A percentile compares a stretch with the other conserved stretches of the same genome.
phyloP scores from a whole-genome alignment of 2,329 filamentous ascomycete genomes.

The Aspergillus sp. region DNA sequence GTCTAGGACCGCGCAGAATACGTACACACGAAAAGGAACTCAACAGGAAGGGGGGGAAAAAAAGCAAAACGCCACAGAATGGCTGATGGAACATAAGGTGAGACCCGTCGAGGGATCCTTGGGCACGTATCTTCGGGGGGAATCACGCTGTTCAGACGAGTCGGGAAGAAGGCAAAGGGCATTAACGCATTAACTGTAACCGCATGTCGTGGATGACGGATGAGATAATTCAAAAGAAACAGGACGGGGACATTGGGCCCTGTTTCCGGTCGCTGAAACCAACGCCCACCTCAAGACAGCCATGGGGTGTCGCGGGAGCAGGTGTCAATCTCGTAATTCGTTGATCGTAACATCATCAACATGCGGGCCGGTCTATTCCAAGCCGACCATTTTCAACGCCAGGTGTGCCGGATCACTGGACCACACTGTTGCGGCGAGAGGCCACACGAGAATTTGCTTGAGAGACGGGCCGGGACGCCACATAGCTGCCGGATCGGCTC shows the following conservation, averaged over 20 bases:
- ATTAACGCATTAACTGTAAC: too few species aligned
- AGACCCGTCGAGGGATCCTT: too few species aligned
- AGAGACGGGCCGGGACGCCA: constrained; percentile 31
- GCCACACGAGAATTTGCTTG: constrained; percentile 28
- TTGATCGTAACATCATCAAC: not conserved
- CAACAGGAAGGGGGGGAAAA: not conserved
- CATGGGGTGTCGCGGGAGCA: too few species aligned
- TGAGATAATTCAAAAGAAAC: not conserved
- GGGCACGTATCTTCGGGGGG: too few species aligned
- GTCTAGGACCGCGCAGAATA: not conserved
- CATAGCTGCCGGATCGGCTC: constrained; percentile 34
- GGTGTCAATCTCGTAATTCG: not conserved
- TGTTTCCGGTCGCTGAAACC: not conserved
- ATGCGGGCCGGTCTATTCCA: not conserved
- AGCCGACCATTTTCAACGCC: not conserved
- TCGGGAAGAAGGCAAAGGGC: too few species aligned
- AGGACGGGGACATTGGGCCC: not conserved
- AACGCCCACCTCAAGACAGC: not conserved
- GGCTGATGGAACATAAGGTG: too few species aligned
- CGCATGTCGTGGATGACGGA: too few species aligned
- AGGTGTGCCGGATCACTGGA: not conserved
- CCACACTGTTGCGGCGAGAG: constrained; percentile 29
- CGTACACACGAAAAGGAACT: not conserved
- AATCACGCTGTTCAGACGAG: too few species aligned
- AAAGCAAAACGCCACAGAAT: too few species aligned